Base-by-base conservation (phyloP, 1,284 basidiomycete species). In the Blastosporella zonata region DNA sequence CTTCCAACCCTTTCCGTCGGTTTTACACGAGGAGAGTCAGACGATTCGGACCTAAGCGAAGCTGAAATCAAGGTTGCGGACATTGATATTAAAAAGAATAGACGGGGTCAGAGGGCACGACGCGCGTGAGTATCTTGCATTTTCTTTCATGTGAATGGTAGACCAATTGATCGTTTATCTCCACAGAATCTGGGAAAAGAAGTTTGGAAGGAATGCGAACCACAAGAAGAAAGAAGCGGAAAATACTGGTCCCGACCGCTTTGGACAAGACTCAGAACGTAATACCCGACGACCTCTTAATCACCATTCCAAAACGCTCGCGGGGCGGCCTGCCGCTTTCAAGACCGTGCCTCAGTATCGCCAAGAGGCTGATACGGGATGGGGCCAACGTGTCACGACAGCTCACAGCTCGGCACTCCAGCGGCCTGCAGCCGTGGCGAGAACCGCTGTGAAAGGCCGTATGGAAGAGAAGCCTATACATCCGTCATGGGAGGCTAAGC, bases 101-200 rank as follows among this genome's bases (percentile, higher is more conserved):
- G 95, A 43, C 78, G 93, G 44, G 95, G 95, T 13, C 95, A 98
- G 67, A 73, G 93, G 44, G 95, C 95, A 8, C 76, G 95, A 49
- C 78, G 89, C 72, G 90, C 90, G 91, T 96, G 67, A 78, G 93
- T 86, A 6, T 35, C 56, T 35, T 41, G 43, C 48, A 46, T 36
- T 25, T 29, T 7, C 21, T 45, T 15, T n/a, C 31, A 21, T 20
- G 13, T 34, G 15, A 17, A 12, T 2, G n/a, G 13, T 31, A n/a
- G n/a, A n/a, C 4, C 13, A 31, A 40, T 17, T 41, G 17, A 42
- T 13, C 45, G 25, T 20, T 54, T 13, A 50, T 36, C 18, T 33
- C 13, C 59, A n/a, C 31, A 97, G 94, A 0, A 95, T 98, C 55
- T 97, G 94, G 93, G 95, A 97, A 72, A 95, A 94, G 71, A 97